Evolutionary conservation across 2,329 filamentous ascomycete species (phyloP), one percentile per base, ranked within the genome.

Genomic region (Scorias spongiosa): DNA sequence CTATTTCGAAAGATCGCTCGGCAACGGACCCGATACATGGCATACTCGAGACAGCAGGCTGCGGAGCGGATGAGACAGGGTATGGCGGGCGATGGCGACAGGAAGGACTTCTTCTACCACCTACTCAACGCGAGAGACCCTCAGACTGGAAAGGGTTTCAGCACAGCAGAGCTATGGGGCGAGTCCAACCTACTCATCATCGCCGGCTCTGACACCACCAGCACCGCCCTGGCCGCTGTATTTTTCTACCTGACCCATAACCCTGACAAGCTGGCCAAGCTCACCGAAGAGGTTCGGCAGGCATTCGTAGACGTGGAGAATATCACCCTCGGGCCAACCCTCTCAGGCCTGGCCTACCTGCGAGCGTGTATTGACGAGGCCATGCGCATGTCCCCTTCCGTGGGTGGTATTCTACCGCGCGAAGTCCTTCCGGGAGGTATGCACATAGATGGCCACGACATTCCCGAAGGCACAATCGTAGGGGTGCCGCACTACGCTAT

Each of bases 321-420:
- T 63, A 74, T 51, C 63, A 66, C 1, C 59, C 69, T 48, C 67
- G 66, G 12, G 61, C 65, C 46, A 53, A 63, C 29, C 60, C 66
- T 42, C 63, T 68, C 57, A 59, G 59, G 49, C 57, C 62, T 55
- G 57, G 63, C 42, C 0, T 72, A 70, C 48, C 56, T 73, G 1
- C 59, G 61, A 5, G 70, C 68, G 3, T 64, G 63, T 44, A 61
- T 74, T 36, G 63, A 71, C 38, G 69, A 74, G 50, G 55, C 63
- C 0, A 55, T 72, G 44, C 63, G 70, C 12, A 55, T 71, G 42
- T 64, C 64, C 3, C 67, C 70, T 2, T 62, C 67, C 0, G 63
- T 66, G 1, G 56, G 60, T 42, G 49, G 54, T 42, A 43, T 59
- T 42, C 43, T 67, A 39, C 49, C 54, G 43, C 48, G 66, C 8